Conservation (phyloP, 78 protist genomes). For the Tieghemostelium lacteum region DNA sequence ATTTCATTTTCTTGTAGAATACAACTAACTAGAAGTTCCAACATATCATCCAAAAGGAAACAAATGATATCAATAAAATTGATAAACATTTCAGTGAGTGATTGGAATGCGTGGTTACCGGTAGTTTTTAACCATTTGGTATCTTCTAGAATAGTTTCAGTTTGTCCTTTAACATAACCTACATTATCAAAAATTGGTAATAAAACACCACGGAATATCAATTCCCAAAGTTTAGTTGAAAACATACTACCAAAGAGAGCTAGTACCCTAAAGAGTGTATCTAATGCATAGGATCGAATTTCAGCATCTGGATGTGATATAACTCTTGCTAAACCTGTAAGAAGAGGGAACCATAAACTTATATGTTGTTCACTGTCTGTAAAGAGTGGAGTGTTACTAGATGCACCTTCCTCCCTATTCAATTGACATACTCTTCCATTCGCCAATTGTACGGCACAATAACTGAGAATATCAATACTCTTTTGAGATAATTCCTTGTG, state of each 20-base stretch:
- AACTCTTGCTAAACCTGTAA: slow-evolving; percentile 82
- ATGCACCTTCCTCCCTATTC: slow-evolving; percentile 48
- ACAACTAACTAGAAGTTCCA: slow-evolving; percentile 72
- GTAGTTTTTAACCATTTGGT: slow-evolving; percentile 79
- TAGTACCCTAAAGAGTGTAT: slow-evolving; percentile 83
- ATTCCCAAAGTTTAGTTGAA: slow-evolving; percentile 85
- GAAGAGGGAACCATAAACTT: slow-evolving; percentile 83
- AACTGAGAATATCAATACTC: slow-evolving; percentile 74
- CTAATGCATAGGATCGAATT: slow-evolving; percentile 83
- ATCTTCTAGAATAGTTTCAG: slow-evolving; percentile 67
- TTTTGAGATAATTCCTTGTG: slow-evolving; percentile 34
- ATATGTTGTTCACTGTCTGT: slow-evolving; percentile 79
- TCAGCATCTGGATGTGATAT: slow-evolving; percentile 76
- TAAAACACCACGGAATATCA: slow-evolving; percentile 92
- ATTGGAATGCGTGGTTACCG: slow-evolving; percentile 81
- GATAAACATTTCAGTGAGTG: slow-evolving; percentile 77
- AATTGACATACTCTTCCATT: slow-evolving; percentile 70
- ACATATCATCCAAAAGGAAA: slow-evolving; percentile 82
- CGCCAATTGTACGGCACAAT: slow-evolving; percentile 76
- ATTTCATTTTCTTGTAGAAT: slow-evolving; percentile 78
- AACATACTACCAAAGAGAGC: slow-evolving; percentile 81
- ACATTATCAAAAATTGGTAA: slow-evolving; percentile 94
- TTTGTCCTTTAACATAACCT: slow-evolving; percentile 67
- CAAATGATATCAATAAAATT: slow-evolving; percentile 72
- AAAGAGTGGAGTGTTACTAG: slow-evolving; percentile 37